phyloP scores from a whole-genome alignment of 2,329 filamentous ascomycete genomes.

The Penicillium paneum region DNA sequence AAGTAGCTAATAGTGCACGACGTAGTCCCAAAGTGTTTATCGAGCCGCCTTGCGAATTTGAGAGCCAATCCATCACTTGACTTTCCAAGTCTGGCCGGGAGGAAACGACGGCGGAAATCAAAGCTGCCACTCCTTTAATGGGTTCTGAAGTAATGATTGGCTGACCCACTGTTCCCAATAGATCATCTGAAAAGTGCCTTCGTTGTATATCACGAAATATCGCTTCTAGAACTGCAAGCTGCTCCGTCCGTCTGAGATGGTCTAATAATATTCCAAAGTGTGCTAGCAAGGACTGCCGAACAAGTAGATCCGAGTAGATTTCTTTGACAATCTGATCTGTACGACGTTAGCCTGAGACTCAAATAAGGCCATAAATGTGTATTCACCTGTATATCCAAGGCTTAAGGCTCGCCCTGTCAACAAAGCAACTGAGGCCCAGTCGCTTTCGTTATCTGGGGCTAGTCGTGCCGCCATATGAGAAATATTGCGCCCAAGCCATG shows the following conservation, averaged over 20 bases:
- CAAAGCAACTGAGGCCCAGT: constrained; percentile 40
- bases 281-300: constrained; percentile 25
- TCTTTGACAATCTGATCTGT: constrained; percentile 42
- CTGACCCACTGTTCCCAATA: constrained; percentile 12
- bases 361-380: neutral
- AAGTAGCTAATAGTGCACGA: constrained; percentile 60
- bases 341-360: constrained; percentile 11
- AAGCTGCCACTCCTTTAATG: constrained; percentile 58
- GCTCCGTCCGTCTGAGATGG: constrained; percentile 48
- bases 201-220: constrained; percentile 46
- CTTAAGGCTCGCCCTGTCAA: constrained; percentile 60
- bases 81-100: constrained; percentile 50
- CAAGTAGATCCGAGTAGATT: constrained; percentile 39
- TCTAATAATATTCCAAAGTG: constrained; percentile 41
- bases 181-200: constrained; percentile 34
- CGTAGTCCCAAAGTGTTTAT: constrained; percentile 64
- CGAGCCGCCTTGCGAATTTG: constrained; percentile 61
- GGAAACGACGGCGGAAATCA: constrained; percentile 53
- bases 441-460: constrained; percentile 33
- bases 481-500: constrained; percentile 70
- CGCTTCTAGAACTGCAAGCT: constrained; percentile 45
- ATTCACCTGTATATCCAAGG: constrained; percentile 68
- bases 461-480: constrained; percentile 43
- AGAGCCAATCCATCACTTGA: constrained; percentile 63
- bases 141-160: constrained; percentile 18